Conservation (phyloP, 2,329 filamentous ascomycete genomes). For the Aspergillus aculeatinus region DNA sequence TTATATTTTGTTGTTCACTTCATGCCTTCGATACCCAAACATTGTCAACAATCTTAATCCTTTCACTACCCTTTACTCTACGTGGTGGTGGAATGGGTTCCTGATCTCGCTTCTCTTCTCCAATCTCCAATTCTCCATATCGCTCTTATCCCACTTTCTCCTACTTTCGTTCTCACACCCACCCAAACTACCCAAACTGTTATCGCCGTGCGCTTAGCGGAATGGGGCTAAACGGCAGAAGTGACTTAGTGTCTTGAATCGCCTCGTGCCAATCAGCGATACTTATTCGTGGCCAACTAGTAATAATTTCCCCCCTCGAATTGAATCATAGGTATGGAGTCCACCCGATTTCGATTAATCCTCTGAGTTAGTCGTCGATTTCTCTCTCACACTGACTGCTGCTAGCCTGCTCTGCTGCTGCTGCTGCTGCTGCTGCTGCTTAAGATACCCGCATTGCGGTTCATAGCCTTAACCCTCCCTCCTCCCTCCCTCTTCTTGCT, state of each 20-base stretch:
- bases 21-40: neutral
- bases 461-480: neutral
- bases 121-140: neutral
- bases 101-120: neutral
- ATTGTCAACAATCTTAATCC: no score
- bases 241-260: neutral
- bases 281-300: neutral
- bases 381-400: constrained; percentile 4
- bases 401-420: no score
- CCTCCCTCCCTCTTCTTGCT: neutral
- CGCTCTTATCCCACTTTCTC: neutral
- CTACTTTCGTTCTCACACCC: neutral
- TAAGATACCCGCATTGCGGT: constrained; percentile 6
- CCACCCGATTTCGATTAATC: constrained; percentile 6
- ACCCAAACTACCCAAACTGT: neutral
- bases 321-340: constrained; percentile 12
- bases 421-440: neutral
- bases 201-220: neutral
- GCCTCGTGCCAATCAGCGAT: constrained; percentile 1
- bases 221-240: constrained; percentile 5
- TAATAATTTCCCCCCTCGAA: constrained; percentile 1
- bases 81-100: neutral
- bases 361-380: constrained; percentile 6
- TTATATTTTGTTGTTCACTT: no score
- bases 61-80: neutral